These are phyloP conservation scores for Chamaenerion angustifolium DNA, from an alignment of 345 rosid species.

Conservation along the genomic window DNA sequence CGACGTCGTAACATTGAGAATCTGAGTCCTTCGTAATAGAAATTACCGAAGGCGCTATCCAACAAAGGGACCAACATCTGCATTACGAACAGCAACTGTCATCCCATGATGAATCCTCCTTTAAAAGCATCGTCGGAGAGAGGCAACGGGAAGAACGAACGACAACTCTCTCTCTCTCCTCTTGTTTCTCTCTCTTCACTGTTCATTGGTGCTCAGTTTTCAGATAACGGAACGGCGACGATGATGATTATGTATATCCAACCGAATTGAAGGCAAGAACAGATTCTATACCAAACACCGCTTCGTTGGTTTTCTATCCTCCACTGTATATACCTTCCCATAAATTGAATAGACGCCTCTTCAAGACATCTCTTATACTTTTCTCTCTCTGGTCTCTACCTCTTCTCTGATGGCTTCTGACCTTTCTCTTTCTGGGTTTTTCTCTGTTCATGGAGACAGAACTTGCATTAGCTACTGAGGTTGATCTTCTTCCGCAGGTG, in stretches of 20 bases:
- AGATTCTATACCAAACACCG: background rate
- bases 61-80: constrained; percentile 7
- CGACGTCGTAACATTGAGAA: too few relatives aligned
- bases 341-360: background rate
- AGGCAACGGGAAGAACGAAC: too few relatives aligned
- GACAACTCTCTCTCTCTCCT: too few relatives aligned
- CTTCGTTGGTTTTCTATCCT: background rate
- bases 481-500: too few relatives aligned
- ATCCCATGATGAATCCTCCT: too few relatives aligned
- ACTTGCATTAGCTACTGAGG: too few relatives aligned
- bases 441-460: background rate
- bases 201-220: too few relatives aligned
- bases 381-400: background rate
- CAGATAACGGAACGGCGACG: too few relatives aligned
- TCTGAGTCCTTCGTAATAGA: too few relatives aligned
- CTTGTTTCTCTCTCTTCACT: too few relatives aligned
- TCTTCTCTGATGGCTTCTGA: background rate
- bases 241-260: too few relatives aligned
- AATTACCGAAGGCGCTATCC: constrained; percentile 8
- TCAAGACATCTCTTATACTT: constrained; percentile 1
- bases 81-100: too few relatives aligned
- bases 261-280: background rate
- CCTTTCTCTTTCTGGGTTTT: background rate
- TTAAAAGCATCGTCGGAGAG: background rate
- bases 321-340: background rate